These are phyloP conservation scores for Dissophora ornata DNA, from an alignment of 192 early-diverging fungal species.

Conservation along the genomic window DNA sequence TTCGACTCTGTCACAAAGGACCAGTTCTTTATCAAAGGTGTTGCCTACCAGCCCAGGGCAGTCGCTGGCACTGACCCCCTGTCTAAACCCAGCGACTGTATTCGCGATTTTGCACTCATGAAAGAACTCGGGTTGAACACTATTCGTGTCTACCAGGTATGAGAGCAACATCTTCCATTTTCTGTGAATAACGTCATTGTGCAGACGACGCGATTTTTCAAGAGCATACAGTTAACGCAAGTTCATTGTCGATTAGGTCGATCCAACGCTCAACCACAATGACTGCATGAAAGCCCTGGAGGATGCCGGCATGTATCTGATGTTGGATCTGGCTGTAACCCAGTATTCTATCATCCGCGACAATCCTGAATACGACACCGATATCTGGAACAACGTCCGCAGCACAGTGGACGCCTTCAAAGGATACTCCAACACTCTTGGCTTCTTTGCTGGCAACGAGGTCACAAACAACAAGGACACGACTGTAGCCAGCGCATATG, in stretches of 20 bases:
- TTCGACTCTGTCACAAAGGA: slow-evolving; percentile 77
- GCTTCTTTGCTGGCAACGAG: slow-evolving; percentile 82
- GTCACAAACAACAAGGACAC: slow-evolving; percentile 70
- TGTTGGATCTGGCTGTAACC: slow-evolving; percentile 71
- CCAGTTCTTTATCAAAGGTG: slow-evolving; percentile 80
- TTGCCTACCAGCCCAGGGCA: slow-evolving; percentile 77
- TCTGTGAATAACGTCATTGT: too few species aligned
- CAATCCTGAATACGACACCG: slow-evolving; percentile 64
- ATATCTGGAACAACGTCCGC: slow-evolving; percentile 64
- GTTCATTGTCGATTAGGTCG: slow-evolving; percentile 43
- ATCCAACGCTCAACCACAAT: slow-evolving; percentile 71
- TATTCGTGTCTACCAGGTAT: slow-evolving; percentile 76
- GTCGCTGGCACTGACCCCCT: slow-evolving; percentile 65
- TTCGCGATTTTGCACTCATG: slow-evolving; percentile 71
- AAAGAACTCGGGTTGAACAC: slow-evolving; percentile 76
- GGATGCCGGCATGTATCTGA: slow-evolving; percentile 74
- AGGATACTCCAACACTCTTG: slow-evolving; percentile 71
- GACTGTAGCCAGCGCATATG: slow-evolving; percentile 69
- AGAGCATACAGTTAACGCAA: not conserved
- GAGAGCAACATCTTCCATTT: too few species aligned
- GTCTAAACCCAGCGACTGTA: slow-evolving; percentile 63
- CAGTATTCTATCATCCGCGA: slow-evolving; percentile 70
- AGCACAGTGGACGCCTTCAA: slow-evolving; percentile 70
- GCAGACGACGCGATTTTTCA: too few species aligned
- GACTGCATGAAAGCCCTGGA: slow-evolving; percentile 74